Conservation (phyloP, 208 protist genomes). For the Wallacemonas sp. region DNA sequence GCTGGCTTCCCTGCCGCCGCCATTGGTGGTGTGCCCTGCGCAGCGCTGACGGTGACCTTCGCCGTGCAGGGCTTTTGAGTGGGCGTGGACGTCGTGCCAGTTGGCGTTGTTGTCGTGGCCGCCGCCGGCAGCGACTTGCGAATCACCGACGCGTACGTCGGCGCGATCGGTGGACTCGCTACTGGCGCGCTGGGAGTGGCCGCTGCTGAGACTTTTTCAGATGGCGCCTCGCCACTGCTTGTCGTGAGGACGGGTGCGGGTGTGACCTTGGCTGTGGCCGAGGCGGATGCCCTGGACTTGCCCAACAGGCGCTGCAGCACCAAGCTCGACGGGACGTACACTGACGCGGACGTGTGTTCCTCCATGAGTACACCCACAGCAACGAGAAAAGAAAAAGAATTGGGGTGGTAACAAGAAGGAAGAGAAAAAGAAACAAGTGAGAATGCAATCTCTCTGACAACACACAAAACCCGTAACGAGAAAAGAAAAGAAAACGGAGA, state of each 20-base stretch:
- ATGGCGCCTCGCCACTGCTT: too few species aligned
- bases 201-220: background rate
- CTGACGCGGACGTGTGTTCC: constrained; percentile 32
- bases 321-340: constrained; percentile 31
- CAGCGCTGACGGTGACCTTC: too few species aligned
- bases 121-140: background rate
- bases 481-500: too few species aligned
- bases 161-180: background rate
- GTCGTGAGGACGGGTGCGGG: background rate
- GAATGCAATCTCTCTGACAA: constrained; percentile 1
- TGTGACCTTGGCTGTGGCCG: background rate
- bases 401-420: background rate
- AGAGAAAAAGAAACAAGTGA: constrained; percentile 17
- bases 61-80: too few species aligned
- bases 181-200: background rate
- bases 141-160: constrained; percentile 7
- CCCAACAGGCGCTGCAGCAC: constrained; percentile 33
- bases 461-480: too few species aligned
- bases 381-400: constrained; percentile 17
- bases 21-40: too few species aligned
- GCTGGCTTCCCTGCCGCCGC: too few species aligned
- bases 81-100: background rate
- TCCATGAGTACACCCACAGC: too few species aligned
- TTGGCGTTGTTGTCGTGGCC: constrained; percentile 5
- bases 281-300: background rate